Conservation (phyloP, 306 rosid genomes). For the Phaseolus lunatus region DNA sequence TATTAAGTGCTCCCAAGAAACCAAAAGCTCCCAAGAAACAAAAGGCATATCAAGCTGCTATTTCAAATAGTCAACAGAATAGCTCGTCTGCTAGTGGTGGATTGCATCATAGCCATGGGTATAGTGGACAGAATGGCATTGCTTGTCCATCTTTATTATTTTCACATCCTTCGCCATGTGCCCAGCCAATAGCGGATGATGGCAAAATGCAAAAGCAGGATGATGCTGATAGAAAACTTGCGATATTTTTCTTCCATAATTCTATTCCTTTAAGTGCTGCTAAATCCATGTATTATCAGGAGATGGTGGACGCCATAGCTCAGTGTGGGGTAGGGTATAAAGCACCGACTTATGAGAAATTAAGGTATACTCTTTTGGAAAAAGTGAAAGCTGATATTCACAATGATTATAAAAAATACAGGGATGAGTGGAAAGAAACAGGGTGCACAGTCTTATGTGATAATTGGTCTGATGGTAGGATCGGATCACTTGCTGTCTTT, state of each 20-base stretch:
- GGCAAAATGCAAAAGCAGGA: conserved; percentile 61
- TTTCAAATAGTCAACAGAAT: conserved; percentile 56
- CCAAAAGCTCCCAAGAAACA: conserved; percentile 67
- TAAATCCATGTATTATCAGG: conserved; percentile 69
- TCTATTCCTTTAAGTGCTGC: conserved; percentile 71
- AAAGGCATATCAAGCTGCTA: conserved; percentile 56
- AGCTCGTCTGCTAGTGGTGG: conserved; percentile 77
- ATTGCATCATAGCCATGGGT: conserved; percentile 61
- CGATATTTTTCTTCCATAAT: conserved; percentile 69
- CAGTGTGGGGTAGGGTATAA: conserved; percentile 71
- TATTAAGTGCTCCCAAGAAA: conserved; percentile 68
- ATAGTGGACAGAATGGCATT: conserved; percentile 66
- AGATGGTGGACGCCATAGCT: conserved; percentile 73
- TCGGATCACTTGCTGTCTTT: conserved; percentile 60
- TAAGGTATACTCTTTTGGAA: conserved; percentile 63
- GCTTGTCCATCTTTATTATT: conserved; percentile 60
- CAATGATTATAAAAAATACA: conserved; percentile 55
- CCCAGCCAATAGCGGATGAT: conserved; percentile 58
- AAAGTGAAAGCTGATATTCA: conserved; percentile 66
- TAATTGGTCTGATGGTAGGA: conserved; percentile 62
- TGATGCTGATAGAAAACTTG: conserved; percentile 67
- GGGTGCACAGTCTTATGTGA: conserved; percentile 75
- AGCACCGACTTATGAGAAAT: conserved; percentile 71
- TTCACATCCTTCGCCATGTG: conserved; percentile 54
- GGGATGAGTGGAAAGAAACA: conserved; percentile 74